Evolutionary conservation across 2,329 filamentous ascomycete species (phyloP).

Genomic region (Pseudopithomyces chartarum): DNA sequence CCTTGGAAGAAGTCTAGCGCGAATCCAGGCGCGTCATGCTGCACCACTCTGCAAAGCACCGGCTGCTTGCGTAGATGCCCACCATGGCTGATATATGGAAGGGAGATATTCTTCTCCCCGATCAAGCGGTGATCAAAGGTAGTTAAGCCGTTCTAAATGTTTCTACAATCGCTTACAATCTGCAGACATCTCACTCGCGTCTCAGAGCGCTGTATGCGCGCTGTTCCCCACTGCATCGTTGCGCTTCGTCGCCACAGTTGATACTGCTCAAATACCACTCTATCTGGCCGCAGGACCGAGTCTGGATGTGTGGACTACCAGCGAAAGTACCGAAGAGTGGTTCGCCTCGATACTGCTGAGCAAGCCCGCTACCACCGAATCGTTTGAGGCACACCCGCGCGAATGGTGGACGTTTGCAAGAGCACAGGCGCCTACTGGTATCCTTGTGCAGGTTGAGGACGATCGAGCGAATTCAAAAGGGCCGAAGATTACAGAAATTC

Average conservation of each 20-base stretch:
- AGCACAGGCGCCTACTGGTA: conserved; percentile 47
- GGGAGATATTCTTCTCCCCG: conserved; percentile 38
- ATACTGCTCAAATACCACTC: conserved; percentile 47
- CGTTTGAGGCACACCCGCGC: conserved; percentile 5
- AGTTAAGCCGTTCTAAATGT: background rate
- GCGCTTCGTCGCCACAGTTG: conserved; percentile 47
- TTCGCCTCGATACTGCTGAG: conserved; percentile 45
- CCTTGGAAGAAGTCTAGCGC: background rate
- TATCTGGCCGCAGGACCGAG: conserved; percentile 46
- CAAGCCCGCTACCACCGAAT: conserved; percentile 13
- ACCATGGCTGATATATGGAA: conserved; percentile 41
- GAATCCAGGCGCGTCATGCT: background rate
- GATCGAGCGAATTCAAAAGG: background rate
- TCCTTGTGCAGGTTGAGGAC: conserved; percentile 41
- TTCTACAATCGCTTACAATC: background rate
- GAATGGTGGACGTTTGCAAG: conserved; percentile 46
- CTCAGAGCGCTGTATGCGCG: conserved; percentile 23
- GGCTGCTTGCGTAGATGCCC: background rate
- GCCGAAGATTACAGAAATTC: conserved; percentile 48
- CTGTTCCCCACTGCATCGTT: conserved; percentile 24
- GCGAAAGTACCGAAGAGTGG: conserved; percentile 44
- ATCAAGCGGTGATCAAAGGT: conserved; percentile 32
- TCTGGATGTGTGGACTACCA: conserved; percentile 45
- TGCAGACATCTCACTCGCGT: conserved; percentile 36
- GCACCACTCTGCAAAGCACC: background rate